Evolutionary conservation across 208 protist species (phyloP).

Genomic region (Naegleria lovaniensis): DNA sequence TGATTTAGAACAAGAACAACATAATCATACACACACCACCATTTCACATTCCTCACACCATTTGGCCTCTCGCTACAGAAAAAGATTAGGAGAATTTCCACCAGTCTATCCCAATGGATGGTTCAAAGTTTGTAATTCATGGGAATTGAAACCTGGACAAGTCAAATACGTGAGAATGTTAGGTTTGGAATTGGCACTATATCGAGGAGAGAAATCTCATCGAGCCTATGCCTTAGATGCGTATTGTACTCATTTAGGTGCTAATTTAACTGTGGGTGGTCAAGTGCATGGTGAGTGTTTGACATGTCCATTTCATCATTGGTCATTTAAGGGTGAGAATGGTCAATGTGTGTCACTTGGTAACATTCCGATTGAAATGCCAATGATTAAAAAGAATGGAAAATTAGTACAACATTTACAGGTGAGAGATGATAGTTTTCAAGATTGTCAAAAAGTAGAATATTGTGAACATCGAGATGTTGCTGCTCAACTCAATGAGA

Average conservation of each 20-base stretch:
- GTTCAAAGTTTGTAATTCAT: not conserved
- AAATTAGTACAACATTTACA: not conserved
- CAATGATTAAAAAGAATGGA: slow-evolving; percentile 7
- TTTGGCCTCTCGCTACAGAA: not conserved
- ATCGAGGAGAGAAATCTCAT: not conserved
- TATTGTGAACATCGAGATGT: not conserved
- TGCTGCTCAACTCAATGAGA: no score
- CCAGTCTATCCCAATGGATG: slow-evolving; percentile 14
- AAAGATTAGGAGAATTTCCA: not conserved
- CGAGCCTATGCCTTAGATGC: slow-evolving; percentile 31
- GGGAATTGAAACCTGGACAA: not conserved
- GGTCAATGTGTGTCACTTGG: slow-evolving; percentile 29
- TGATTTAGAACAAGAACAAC: not conserved
- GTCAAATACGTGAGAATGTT: not conserved
- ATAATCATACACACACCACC: not conserved
- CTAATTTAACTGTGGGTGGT: slow-evolving; percentile 34
- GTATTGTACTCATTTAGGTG: slow-evolving; percentile 43
- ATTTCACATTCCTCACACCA: not conserved
- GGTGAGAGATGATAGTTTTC: not conserved
- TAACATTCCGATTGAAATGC: not conserved
- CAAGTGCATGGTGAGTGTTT: slow-evolving; percentile 31
- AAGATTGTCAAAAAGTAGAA: not conserved
- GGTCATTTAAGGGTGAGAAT: slow-evolving; percentile 33
- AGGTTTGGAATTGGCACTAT: not conserved
- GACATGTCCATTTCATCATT: slow-evolving; percentile 41